These are phyloP conservation scores for Trichoderma simmonsii DNA, from an alignment of 2,329 filamentous ascomycete genomes.

Conservation along the genomic window DNA sequence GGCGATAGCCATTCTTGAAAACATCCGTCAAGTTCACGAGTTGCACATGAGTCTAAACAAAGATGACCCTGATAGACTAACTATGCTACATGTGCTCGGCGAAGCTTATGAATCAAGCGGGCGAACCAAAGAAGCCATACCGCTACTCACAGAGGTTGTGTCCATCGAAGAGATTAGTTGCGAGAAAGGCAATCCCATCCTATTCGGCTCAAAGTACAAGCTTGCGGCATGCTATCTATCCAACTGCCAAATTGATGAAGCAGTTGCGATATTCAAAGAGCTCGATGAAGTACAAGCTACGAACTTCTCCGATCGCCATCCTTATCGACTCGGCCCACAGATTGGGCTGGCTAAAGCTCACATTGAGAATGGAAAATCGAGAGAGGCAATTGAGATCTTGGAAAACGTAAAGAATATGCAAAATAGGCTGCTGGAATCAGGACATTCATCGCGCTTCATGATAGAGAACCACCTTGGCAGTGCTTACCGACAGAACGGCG, in stretches of 20 bases:
- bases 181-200: background rate
- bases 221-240: conserved; percentile 12
- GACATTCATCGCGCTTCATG: background rate
- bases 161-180: conserved; percentile 1
- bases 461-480: conserved; percentile 2
- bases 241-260: conserved; percentile 16
- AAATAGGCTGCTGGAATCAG: background rate
- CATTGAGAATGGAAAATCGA: background rate
- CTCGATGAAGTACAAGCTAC: background rate
- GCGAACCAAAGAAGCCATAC: conserved; percentile 9
- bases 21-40: background rate
- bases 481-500: conserved; percentile 13
- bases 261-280: conserved; percentile 14
- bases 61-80: background rate
- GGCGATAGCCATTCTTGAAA: conserved; percentile 1
- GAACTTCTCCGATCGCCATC: conserved; percentile 1
- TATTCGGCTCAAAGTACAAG: conserved; percentile 10
- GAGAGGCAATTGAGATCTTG: conserved; percentile 9
- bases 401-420: background rate
- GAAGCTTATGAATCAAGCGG: conserved; percentile 12
- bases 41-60: background rate
- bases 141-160: conserved; percentile 12
- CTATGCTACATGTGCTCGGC: background rate
- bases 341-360: conserved; percentile 11
- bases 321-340: conserved; percentile 4